Evolutionary conservation across 1,284 basidiomycete species (phyloP), one percentile per base, ranked within the genome.

Genomic region (Pascua guehoae): DNA sequence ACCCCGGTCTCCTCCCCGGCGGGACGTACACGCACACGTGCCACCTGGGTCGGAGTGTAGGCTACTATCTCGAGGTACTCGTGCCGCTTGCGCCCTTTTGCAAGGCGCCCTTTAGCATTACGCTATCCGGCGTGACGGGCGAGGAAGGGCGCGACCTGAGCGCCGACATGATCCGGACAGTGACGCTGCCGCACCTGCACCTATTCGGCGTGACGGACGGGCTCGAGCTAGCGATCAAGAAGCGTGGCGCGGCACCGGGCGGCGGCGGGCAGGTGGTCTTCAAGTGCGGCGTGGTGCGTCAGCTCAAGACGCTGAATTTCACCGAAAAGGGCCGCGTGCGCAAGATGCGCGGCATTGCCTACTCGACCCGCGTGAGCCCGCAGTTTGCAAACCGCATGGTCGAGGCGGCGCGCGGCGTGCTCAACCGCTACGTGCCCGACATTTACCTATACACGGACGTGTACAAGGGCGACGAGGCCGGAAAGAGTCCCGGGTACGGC

Each of bases 371-470:
- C 47, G 94, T 98, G 15, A 94, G 87, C 60, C 95, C 96, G 16
- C 94, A 98, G 71, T 91, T 98, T 72, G 93, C 94, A 2, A 98
- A 97, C 75, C 85, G 96, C 47, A 91, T 98, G 86, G 96, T 98
- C 56, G 95, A 98, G 69, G 84, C 92, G 2, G 86, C 91, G 11
- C 85, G 96, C 44, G 89, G 89, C 3, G 82, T 98, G 24, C 82
- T 99, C 41, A 98, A 98, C 71, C 86, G 94, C 5, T 98, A 91
- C 76, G 96, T 98, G 60, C 95, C 95, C 32, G 96, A 99, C 72
- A 91, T 98, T 37, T 98, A 98, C 76, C 84, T 99, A 36, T 96
- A 98, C 73, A 96, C 96, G 1, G 96, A 98, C 68, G 93, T 98
- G 12, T 98, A 97, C 79, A 93, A 96, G 72, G 94, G 94, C 10